Evolutionary conservation across 78 protist species (phyloP).

Genomic region (Capsaspora owczarzaki): DNA sequence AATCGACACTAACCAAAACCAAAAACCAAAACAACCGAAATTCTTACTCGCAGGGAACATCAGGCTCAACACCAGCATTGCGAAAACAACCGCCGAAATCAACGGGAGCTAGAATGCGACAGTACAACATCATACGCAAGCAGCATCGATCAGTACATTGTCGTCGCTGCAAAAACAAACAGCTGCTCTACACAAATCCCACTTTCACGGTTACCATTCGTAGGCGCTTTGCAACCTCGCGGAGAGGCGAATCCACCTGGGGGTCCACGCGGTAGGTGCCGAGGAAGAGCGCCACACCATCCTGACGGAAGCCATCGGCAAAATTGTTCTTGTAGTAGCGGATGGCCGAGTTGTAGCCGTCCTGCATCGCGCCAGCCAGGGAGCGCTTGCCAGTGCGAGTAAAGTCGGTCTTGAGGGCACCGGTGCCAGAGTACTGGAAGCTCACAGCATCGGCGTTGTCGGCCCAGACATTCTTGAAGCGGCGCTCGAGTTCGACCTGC

Average conservation of each 20-base stretch:
- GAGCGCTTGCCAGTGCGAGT: conserved; percentile 36
- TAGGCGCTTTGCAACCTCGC: no score
- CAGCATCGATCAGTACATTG: no score
- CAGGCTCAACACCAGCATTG: neutral
- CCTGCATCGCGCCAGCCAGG: neutral
- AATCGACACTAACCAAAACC: no score
- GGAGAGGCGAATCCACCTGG: no score
- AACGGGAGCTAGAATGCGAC: neutral
- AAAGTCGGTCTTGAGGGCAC: conserved; percentile 52
- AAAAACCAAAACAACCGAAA: neutral
- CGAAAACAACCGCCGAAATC: neutral
- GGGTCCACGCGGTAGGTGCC: no score
- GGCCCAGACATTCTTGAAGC: conserved; percentile 59
- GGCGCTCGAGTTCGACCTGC: neutral
- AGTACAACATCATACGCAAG: no score
- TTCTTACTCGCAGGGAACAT: neutral
- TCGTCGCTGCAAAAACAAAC: no score
- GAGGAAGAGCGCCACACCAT: neutral
- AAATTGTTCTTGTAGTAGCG: conserved; percentile 19
- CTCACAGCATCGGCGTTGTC: conserved; percentile 76
- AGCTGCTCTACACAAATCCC: no score
- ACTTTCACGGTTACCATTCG: no score
- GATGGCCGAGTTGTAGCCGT: neutral
- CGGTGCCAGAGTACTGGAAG: conserved; percentile 65
- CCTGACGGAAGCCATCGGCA: conserved; percentile 6